phyloP scores from a whole-genome alignment of 352 stramenopile genomes.

The Phytophthora syringae region DNA sequence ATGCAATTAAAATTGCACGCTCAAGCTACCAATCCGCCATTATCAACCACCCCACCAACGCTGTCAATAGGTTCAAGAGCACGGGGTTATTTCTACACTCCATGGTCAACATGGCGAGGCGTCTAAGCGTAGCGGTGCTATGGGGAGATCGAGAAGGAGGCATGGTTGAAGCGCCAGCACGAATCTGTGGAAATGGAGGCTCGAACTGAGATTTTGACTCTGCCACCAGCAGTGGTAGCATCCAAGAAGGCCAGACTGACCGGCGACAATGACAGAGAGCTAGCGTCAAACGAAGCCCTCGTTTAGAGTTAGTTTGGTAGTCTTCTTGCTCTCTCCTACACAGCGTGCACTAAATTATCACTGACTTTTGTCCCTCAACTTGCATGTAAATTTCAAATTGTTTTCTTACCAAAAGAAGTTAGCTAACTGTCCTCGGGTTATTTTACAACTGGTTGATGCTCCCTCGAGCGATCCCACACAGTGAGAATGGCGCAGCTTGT shows the following conservation, averaged over 20 bases:
- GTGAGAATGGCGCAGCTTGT: no score
- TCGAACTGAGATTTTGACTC: background rate
- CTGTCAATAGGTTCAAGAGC: slow-evolving; percentile 19
- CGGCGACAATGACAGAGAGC: background rate
- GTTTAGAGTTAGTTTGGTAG: no score
- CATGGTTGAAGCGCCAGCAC: background rate
- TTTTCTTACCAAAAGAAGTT: no score
- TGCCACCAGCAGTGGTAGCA: background rate
- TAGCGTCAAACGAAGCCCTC: slow-evolving; percentile 1
- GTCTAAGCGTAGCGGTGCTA: background rate
- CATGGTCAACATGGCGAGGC: slow-evolving; percentile 7
- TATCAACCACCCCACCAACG: background rate
- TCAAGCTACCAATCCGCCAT: no score
- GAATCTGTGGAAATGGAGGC: background rate
- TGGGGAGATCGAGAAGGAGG: background rate
- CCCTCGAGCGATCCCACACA: no score
- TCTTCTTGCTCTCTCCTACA: no score
- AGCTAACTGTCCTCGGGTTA: no score
- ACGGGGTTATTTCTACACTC: slow-evolving; percentile 4
- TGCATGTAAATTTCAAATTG: no score
- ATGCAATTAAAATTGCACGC: no score
- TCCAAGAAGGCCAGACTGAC: background rate
- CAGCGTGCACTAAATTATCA: no score
- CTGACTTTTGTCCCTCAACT: no score
- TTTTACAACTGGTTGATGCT: no score